Evolutionary conservation across 805 yeast species (phyloP), one percentile per base, ranked within the genome.

Genomic region (Metschnikowia shivogae): DNA sequence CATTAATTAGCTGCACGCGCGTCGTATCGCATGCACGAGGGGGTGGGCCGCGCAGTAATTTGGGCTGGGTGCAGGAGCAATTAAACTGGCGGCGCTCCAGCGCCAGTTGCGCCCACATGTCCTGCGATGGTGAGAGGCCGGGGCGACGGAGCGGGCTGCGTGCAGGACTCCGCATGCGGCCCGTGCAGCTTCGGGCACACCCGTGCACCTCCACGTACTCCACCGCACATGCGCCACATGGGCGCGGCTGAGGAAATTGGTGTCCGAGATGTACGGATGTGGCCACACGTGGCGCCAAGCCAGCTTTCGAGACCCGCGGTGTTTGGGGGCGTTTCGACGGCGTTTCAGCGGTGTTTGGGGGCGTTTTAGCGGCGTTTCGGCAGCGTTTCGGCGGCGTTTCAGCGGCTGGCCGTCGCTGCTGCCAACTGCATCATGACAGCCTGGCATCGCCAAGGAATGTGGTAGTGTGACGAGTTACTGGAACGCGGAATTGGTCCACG

Each of bases 391-490:
- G 5, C 9, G 7, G 10, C 4, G 34, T 32, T 32, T 32, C 34
- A 32, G 20, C 5, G 4, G 14, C 5, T 6, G 6, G 3, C 22
- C 4, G 22, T 32, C 11, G 6, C 34, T 1, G 33, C 6, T 10
- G 24, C n/a, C 27, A 26, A 13, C 27, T 37, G 36, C 29, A 17
- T 24, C 45, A 36, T 44, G 50, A 43, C 39, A 37, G 32, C 38
- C 17, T 37, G 33, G 19, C 39, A 17, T 32, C 27, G 22, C 40
- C 39, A 43, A 37, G 43, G 34, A 29, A 36, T 13, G 36, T 20
- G 39, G 52, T 50, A 50, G 54, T 48, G 54, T 50, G 54, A 50
- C 50, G 22, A 38, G 30, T 48, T 50, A 38, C 53, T 26, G n/a
- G 45, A 39, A 40, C 32, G 44, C 43, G 35, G 11, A 38, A 36